A percentile compares a stretch with the other conserved stretches of the same genome.
Conservation (phyloP, 345 rosid species). For the Eucalyptus leucophloia region DNA sequence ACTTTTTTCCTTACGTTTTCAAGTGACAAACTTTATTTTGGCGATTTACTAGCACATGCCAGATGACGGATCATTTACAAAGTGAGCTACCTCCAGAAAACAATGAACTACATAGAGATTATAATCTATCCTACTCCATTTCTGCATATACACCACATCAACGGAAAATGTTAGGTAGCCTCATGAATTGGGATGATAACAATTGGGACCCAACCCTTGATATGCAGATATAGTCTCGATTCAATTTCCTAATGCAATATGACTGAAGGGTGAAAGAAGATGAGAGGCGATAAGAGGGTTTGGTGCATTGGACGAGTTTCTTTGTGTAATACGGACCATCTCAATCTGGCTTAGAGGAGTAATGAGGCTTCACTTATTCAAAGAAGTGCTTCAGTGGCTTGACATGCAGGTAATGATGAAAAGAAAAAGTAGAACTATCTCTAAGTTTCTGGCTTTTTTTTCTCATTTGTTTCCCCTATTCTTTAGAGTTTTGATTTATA, state of each 20-base stretch:
- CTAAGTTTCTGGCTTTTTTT: no score
- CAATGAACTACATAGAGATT: background rate
- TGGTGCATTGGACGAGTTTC: conserved; percentile 86
- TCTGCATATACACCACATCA: background rate
- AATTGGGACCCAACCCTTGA: background rate
- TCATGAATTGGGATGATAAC: background rate
- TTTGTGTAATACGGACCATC: conserved; percentile 15
- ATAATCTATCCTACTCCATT: background rate
- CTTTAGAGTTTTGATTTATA: no score
- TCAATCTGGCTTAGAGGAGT: conserved; percentile 50
- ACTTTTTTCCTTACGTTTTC: background rate
- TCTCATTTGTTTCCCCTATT: no score
- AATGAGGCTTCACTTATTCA: conserved; percentile 28
- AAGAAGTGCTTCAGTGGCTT: background rate
- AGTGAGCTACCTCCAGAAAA: background rate
- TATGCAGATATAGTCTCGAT: background rate
- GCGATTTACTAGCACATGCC: background rate
- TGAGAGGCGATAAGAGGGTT: conserved; percentile 31
- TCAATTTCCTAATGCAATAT: background rate
- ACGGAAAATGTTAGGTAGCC: background rate
- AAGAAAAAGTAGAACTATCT: no score
- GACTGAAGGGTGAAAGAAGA: background rate
- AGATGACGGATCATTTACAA: background rate
- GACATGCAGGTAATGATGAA: no score
- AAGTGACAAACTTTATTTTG: background rate